Base-by-base conservation (phyloP, 2,329 filamentous ascomycete genomes). In the Diaporthe aspalathi region DNA sequence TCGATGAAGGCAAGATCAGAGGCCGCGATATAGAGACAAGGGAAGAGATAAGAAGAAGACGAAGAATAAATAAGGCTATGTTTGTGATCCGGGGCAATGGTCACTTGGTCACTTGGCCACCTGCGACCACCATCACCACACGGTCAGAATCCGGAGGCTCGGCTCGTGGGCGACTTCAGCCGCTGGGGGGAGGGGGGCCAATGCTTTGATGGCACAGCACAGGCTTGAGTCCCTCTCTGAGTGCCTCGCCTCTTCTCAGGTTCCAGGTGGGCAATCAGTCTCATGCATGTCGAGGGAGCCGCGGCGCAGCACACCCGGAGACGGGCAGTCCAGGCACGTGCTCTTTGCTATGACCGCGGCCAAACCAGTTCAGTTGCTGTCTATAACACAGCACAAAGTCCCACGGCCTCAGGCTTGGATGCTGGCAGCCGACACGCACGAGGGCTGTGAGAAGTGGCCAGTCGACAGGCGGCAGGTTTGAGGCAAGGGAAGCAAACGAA, bases 401-500 rank as follows among this genome's bases (percentile, higher is more conserved):
- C 45, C 32, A 50, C 24, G 43, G 43, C 29, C 27, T 24, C 27
- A 29, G 29, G 29, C 27, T 38, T 24, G 60, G 27, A 35, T 20
- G n/a, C 29, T 22, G 60, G 45, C 45, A 38, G 29, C 35, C 24
- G 43, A 49, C 22, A 22, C 29, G 60, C 60, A 24, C 43, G 43
- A 35, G 11, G 27, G 20, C 60, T 27, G 60, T 2, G 8, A 35
- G 27, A 12, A 43, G 27, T 40, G 43, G 16, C 20, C 43, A 49
- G 43, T 32, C 27, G 29, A 65, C 17, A 29, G 43, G 29, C 43
- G 38, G 43, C 45, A 45, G 60, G 60, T 68, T n/a, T 47, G 52
- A 29, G 43, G 53, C 27, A 68, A 56, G 62, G 63, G 53, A 35
- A 66, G 40, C 35, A 60, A 68, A 68, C 53, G 35, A 60, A 68